phyloP scores from a whole-genome alignment of 1,139 yeast species.

The Eremothecium cymbalariae region DNA sequence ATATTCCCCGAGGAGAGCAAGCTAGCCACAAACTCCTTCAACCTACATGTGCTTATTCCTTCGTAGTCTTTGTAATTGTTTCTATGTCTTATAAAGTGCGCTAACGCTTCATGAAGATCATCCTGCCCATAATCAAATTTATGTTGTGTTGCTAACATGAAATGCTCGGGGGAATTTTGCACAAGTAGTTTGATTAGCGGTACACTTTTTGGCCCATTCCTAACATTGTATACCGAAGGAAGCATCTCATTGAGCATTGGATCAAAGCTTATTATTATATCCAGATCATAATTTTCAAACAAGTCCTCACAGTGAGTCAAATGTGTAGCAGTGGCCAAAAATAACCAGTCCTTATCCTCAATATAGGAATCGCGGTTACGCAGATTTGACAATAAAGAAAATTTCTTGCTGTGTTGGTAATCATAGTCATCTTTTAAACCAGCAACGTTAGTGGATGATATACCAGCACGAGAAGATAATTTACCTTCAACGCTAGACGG shows the following conservation, averaged over 20 bases:
- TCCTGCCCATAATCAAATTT: constrained; percentile 11
- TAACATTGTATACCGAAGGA: constrained; percentile 23
- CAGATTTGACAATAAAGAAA: constrained; percentile 5
- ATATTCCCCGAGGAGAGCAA: not conserved
- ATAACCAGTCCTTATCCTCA: constrained; percentile 30
- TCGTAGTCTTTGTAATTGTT: constrained; percentile 6
- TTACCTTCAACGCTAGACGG: constrained; percentile 6
- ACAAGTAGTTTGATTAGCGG: constrained; percentile 39
- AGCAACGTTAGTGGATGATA: constrained; percentile 35
- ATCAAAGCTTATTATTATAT: constrained; percentile 55
- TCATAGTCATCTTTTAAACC: constrained; percentile 35
- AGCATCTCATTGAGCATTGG: constrained; percentile 39
- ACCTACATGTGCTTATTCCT: not conserved
- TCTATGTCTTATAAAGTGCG: constrained; percentile 23
- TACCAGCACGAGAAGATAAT: constrained; percentile 24
- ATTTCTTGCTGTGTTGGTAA: constrained; percentile 28
- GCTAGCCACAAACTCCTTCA: not conserved
- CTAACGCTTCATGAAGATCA: constrained; percentile 17
- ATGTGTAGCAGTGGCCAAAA: constrained; percentile 39
- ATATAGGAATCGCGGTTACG: constrained; percentile 3
- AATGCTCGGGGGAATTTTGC: constrained; percentile 38
- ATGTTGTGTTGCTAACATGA: constrained; percentile 15
- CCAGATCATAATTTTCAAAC: constrained; percentile 32
- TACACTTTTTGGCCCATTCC: constrained; percentile 19
- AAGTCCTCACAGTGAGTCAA: constrained; percentile 28